Conservation (phyloP, 139 green algal species). For the Auxenochlorella pyrenoidosa region DNA sequence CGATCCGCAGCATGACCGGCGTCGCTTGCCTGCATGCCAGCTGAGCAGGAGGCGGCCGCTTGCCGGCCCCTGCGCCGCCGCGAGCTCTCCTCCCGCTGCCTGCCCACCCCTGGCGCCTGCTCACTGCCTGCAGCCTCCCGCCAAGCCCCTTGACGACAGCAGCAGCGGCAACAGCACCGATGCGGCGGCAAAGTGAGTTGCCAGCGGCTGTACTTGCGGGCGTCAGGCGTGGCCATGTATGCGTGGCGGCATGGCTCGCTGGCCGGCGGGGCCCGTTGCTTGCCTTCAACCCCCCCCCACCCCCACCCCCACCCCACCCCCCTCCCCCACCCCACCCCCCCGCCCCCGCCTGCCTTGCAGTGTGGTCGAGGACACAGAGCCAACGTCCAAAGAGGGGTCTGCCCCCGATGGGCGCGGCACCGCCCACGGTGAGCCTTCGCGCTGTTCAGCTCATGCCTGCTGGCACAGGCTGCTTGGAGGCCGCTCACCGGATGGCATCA, state of each 20-base stretch:
- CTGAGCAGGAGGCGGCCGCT: background rate
- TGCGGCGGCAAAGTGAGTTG: slow-evolving; percentile 18
- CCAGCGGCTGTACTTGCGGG: background rate
- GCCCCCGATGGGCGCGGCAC: slow-evolving; percentile 52
- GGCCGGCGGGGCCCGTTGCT: no score
- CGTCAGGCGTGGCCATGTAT: no score
- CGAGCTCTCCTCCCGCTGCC: background rate
- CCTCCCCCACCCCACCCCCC: background rate
- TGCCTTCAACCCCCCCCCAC: no score
- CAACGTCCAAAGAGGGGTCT: slow-evolving; percentile 69
- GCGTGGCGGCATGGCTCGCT: no score
- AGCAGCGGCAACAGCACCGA: slow-evolving; percentile 32
- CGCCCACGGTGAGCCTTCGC: background rate
- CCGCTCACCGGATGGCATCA: no score
- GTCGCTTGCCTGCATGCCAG: background rate
- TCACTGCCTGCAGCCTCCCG: background rate
- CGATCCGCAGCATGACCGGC: background rate
- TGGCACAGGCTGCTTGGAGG: no score
- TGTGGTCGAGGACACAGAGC: slow-evolving; percentile 59
- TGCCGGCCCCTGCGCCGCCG: no score
- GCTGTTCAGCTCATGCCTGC: no score
- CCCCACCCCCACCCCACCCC: background rate
- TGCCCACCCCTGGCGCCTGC: background rate
- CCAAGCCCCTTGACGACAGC: slow-evolving; percentile 2
- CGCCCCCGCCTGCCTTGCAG: slow-evolving; percentile 12